A percentile compares a stretch with the other conserved stretches of the same genome.
Conservation (phyloP, 2,329 filamentous ascomycete genomes). For the Lasiodiplodia sp. region DNA sequence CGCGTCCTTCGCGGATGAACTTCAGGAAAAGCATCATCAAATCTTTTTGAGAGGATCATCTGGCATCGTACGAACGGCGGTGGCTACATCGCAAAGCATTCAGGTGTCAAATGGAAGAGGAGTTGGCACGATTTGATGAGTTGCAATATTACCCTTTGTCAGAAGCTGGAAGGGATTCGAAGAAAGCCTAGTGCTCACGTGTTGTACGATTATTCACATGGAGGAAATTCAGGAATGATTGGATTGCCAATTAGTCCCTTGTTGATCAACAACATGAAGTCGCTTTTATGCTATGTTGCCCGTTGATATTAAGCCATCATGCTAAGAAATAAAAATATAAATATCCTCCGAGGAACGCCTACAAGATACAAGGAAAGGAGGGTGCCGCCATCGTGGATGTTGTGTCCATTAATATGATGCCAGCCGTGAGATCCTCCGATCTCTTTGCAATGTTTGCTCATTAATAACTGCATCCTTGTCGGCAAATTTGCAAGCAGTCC, state of each 20-base stretch:
- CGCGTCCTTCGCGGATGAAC: background rate
- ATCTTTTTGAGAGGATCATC: background rate
- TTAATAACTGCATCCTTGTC: background rate
- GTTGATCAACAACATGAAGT: background rate
- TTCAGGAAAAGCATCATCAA: background rate
- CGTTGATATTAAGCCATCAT: background rate
- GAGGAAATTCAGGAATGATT: background rate
- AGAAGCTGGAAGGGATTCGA: background rate
- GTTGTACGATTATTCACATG: slow-evolving; percentile 20
- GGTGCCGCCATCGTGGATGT: background rate
- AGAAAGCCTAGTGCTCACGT: background rate
- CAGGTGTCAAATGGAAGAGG: background rate
- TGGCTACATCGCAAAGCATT: slow-evolving; percentile 2
- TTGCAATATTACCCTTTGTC: background rate
- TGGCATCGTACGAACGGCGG: background rate
- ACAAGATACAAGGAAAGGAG: background rate
- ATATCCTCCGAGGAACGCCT: background rate
- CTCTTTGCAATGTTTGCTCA: background rate
- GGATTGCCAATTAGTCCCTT: background rate
- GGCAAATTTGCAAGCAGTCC: background rate
- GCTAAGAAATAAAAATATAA: background rate
- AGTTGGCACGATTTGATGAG: slow-evolving; percentile 5
- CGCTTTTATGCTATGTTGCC: background rate
- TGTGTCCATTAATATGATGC: background rate
- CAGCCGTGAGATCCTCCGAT: background rate